phyloP scores from a whole-genome alignment of 257 asterid species.

The Anisodus acutangulus region DNA sequence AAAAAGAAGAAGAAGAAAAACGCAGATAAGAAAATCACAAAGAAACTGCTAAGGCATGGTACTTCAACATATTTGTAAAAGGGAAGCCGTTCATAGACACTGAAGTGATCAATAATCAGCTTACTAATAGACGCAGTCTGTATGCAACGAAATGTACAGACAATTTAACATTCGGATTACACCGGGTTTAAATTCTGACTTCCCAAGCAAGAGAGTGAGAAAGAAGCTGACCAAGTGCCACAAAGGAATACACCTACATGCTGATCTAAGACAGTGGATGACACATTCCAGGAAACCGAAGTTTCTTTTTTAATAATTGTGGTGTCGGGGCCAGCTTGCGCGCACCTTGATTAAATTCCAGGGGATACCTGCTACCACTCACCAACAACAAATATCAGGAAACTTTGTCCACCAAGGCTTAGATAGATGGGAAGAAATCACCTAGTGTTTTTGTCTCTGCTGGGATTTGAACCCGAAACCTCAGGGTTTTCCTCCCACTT shows the following conservation, averaged over 20 bases:
- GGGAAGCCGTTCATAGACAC: not conserved
- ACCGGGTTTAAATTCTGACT: not conserved
- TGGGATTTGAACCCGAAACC: too few relatives aligned
- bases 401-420: too few relatives aligned
- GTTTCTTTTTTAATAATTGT: too few relatives aligned
- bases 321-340: too few relatives aligned
- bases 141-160: not conserved
- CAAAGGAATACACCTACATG: not conserved
- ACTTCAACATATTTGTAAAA: constrained; percentile 13
- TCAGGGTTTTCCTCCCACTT: too few relatives aligned
- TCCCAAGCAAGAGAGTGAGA: not conserved
- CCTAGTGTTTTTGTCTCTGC: too few relatives aligned
- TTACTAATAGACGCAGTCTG: not conserved
- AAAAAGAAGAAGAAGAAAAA: too few relatives aligned
- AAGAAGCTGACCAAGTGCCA: not conserved
- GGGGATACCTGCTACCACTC: too few relatives aligned
- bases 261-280: not conserved
- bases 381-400: too few relatives aligned
- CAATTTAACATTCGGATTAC: not conserved
- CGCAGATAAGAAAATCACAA: not conserved
- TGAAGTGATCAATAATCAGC: not conserved
- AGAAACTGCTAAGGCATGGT: not conserved
- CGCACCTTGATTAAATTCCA: too few relatives aligned
- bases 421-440: too few relatives aligned
- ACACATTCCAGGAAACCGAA: not conserved